These are phyloP conservation scores for Peronospora tabacina DNA, from an alignment of 352 stramenopile species.

Conservation along the genomic window DNA sequence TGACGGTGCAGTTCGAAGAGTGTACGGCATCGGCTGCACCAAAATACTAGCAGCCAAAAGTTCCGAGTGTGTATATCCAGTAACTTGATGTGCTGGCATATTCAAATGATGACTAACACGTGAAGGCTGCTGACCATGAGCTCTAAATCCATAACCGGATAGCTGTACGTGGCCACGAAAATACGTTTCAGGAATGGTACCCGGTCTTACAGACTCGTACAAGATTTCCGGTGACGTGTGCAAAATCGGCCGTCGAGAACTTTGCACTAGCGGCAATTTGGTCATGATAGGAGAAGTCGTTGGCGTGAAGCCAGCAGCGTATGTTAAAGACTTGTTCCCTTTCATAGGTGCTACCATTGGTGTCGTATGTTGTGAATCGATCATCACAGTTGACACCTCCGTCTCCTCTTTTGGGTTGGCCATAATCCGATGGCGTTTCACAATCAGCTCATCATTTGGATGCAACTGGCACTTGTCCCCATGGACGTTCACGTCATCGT, in stretches of 20 bases:
- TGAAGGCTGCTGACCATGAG: not conserved
- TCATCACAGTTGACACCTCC: not conserved
- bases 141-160: slow-evolving; percentile 6
- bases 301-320: slow-evolving; percentile 3
- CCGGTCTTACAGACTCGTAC: slow-evolving; percentile 1
- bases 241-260: slow-evolving; percentile 8
- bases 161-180: slow-evolving; percentile 4
- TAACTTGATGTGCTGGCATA: slow-evolving; percentile 9
- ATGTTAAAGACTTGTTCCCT: not conserved
- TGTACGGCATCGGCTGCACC: slow-evolving; percentile 10
- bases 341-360: slow-evolving; percentile 7
- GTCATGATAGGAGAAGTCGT: slow-evolving; percentile 4
- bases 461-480: not conserved
- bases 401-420: slow-evolving; percentile 5
- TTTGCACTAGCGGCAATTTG: slow-evolving; percentile 13
- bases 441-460: slow-evolving; percentile 1
- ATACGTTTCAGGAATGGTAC: slow-evolving; percentile 8
- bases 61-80: slow-evolving; percentile 29
- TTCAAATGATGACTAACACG: slow-evolving; percentile 4
- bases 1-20: not conserved
- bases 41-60: slow-evolving; percentile 27
- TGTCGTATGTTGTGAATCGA: not conserved
- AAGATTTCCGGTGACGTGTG: slow-evolving; percentile 1
- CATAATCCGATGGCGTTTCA: slow-evolving; percentile 8
- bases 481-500: slow-evolving; percentile 15